phyloP scores from a whole-genome alignment of 2,329 filamentous ascomycete genomes.

The Venturia effusa region DNA sequence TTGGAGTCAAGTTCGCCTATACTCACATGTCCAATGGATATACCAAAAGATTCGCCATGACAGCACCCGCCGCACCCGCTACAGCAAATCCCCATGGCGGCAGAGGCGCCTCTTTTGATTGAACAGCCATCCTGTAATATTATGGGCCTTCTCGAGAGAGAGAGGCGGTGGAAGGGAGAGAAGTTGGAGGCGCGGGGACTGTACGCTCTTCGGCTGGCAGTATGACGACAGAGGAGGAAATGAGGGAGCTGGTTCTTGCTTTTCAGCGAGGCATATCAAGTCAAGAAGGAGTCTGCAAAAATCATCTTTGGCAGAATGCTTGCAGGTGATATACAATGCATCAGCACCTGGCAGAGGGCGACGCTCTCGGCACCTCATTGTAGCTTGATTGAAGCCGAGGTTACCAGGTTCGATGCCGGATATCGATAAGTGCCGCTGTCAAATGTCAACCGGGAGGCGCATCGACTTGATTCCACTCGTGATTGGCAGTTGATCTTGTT shows the following conservation, averaged over 20 bases:
- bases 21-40: slow-evolving; percentile 94
- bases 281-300: not conserved
- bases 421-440: not conserved
- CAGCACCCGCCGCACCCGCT: slow-evolving; percentile 83
- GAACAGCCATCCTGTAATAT: slow-evolving; percentile 35
- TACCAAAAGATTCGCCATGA: slow-evolving; percentile 87
- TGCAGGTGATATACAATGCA: not conserved
- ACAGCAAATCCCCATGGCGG: slow-evolving; percentile 90
- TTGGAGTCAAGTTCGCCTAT: not conserved
- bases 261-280: not conserved
- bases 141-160: not conserved
- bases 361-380: not conserved
- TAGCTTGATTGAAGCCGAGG: not conserved
- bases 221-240: not conserved
- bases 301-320: not conserved
- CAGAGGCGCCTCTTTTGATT: slow-evolving; percentile 56
- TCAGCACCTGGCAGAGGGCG: not conserved
- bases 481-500: not conserved
- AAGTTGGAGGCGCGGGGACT: not conserved
- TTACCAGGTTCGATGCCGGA: not conserved
- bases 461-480: not conserved
- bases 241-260: not conserved
- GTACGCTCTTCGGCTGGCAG: not conserved
- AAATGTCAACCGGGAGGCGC: not conserved
- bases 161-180: not conserved